Conservation (phyloP, 331 rosid species). For the Malus hybrid region DNA sequence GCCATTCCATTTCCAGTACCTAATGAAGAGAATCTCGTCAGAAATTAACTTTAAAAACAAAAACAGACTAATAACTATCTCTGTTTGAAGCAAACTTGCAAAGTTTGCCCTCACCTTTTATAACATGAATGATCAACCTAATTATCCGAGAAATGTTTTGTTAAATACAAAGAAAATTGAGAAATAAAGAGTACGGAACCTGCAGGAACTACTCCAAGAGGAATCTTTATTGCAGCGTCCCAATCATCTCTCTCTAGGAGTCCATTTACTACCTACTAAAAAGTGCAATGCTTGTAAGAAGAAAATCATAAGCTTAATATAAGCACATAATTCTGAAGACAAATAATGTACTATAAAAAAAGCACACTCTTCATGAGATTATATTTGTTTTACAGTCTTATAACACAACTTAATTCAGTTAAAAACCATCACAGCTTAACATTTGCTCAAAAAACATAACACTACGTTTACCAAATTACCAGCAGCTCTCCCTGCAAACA, state of each 20-base stretch:
- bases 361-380: background rate
- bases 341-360: background rate
- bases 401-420: background rate
- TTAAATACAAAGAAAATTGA: background rate
- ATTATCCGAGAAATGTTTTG: background rate
- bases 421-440: background rate
- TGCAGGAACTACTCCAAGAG: slow-evolving; percentile 96
- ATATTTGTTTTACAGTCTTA: background rate
- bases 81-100: background rate
- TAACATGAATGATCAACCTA: background rate
- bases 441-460: background rate
- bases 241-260: slow-evolving; percentile 82
- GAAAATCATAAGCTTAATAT: background rate
- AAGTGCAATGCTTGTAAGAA: slow-evolving; percentile 36
- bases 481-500: no score
- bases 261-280: slow-evolving; percentile 92
- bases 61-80: background rate
- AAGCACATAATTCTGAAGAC: background rate
- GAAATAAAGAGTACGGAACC: slow-evolving; percentile 35
- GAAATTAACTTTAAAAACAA: background rate
- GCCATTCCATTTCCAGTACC: slow-evolving; percentile 99
- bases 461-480: no score
- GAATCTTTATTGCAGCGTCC: slow-evolving; percentile 72
- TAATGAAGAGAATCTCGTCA: slow-evolving; percentile 10
- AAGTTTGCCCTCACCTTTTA: background rate